Evolutionary conservation across 352 stramenopile genomes (phyloP).

Genomic region (Phytophthora tubulina): DNA sequence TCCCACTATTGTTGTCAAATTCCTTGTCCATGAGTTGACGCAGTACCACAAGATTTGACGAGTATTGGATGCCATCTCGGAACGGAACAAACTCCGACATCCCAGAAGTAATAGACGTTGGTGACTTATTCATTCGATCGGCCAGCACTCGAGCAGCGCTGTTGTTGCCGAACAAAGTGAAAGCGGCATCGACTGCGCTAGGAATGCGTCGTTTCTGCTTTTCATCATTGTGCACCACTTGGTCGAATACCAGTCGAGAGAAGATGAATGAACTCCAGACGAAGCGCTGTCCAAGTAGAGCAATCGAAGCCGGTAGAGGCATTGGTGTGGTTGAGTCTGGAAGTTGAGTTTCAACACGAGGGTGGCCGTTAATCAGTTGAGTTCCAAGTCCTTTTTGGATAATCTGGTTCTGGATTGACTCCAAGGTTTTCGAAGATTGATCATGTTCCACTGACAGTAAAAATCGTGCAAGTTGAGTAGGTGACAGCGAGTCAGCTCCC

Average conservation of each 20-base stretch:
- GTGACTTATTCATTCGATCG: conserved; percentile 9
- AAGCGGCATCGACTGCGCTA: conserved; percentile 36
- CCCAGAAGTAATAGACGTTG: not conserved
- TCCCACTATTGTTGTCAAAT: conserved; percentile 14
- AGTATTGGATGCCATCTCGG: conserved; percentile 32
- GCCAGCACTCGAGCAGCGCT: conserved; percentile 23
- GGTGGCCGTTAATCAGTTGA: conserved; percentile 28
- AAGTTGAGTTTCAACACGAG: not conserved
- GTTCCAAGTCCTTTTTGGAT: conserved; percentile 13
- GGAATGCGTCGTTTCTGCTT: conserved; percentile 35
- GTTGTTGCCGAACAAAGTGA: conserved; percentile 35
- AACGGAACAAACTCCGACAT: conserved; percentile 10
- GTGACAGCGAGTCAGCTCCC: conserved; percentile 31
- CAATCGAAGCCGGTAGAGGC: conserved; percentile 18
- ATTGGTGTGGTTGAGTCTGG: not conserved
- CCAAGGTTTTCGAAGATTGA: not conserved
- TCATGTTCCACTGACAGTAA: conserved; percentile 1
- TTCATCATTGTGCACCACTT: conserved; percentile 12
- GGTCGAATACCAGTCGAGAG: conserved; percentile 36
- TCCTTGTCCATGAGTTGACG: conserved; percentile 27
- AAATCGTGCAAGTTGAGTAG: conserved; percentile 1
- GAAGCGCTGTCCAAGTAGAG: conserved; percentile 34
- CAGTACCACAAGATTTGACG: conserved; percentile 35
- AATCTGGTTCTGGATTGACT: conserved; percentile 23
- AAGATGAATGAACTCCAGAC: conserved; percentile 44